Percentiles rank a stretch among this genome's conserved stretches.
These are phyloP conservation scores for Phytopythium vexans DNA, from an alignment of 352 stramenopile genomes.

Conservation along the genomic window DNA sequence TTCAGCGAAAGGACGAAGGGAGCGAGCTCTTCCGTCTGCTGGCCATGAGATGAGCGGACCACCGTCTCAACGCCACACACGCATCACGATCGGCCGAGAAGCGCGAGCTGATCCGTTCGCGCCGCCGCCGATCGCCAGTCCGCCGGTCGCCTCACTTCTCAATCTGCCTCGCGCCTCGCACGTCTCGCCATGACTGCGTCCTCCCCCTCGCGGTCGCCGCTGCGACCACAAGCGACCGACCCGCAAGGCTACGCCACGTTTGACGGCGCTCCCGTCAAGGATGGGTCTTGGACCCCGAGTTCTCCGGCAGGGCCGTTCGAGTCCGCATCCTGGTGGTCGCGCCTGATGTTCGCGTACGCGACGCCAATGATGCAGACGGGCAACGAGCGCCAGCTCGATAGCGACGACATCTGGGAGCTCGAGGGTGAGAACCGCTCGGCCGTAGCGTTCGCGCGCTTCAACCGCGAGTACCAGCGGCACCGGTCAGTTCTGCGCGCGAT, in stretches of 20 bases:
- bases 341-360: slow-evolving; percentile 28
- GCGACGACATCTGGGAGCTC: slow-evolving; percentile 28
- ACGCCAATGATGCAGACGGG: slow-evolving; percentile 23
- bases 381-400: slow-evolving; percentile 19
- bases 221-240: no score
- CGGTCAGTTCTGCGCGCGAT: slow-evolving; percentile 18
- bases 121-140: no score
- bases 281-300: background rate
- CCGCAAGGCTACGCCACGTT: slow-evolving; percentile 17
- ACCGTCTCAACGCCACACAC: no score
- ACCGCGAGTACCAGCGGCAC: slow-evolving; percentile 11
- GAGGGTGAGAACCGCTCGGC: slow-evolving; percentile 14
- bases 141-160: no score
- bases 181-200: no score
- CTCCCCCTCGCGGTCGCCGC: no score
- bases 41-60: no score
- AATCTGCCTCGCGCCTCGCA: no score
- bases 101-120: no score
- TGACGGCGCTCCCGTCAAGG: slow-evolving; percentile 1
- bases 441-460: slow-evolving; percentile 18
- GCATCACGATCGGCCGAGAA: no score
- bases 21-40: no score
- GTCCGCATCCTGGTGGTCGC: slow-evolving; percentile 13
- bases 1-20: no score
- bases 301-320: background rate